These are phyloP conservation scores for Mucor circinelloides DNA, from an alignment of 371 early-diverging fungal species.

Conservation along the genomic window DNA sequence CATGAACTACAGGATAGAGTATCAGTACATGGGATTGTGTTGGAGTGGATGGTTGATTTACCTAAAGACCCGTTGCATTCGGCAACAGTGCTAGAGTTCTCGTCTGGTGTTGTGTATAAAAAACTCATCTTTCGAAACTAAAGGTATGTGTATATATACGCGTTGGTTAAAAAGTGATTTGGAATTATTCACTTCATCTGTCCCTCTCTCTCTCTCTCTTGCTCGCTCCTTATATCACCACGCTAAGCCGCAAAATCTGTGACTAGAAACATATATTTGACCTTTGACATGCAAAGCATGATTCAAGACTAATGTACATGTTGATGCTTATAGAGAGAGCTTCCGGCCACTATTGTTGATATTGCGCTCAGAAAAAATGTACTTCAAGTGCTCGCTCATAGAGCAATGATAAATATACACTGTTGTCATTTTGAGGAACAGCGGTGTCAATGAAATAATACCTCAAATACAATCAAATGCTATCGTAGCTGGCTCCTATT, in stretches of 20 bases:
- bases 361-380: no score
- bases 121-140: constrained; percentile 1
- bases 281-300: not conserved
- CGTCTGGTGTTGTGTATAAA: constrained; percentile 12
- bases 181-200: not conserved
- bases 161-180: not conserved
- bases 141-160: not conserved
- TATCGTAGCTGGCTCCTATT: no score
- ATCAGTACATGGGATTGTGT: not conserved
- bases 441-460: not conserved
- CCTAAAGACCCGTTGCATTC: constrained; percentile 20
- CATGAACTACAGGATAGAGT: constrained; percentile 5
- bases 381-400: no score
- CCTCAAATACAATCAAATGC: no score
- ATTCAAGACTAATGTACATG: no score
- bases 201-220: no score
- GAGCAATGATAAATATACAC: not conserved
- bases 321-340: no score
- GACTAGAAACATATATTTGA: not conserved
- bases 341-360: no score
- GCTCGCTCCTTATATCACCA: not conserved
- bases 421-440: not conserved
- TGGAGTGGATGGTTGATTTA: not conserved
- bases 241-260: constrained; percentile 6
- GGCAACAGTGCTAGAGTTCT: constrained; percentile 17